phyloP scores from a whole-genome alignment of 495 filamentous ascomycete genomes.

The Aspergillus asperescens region DNA sequence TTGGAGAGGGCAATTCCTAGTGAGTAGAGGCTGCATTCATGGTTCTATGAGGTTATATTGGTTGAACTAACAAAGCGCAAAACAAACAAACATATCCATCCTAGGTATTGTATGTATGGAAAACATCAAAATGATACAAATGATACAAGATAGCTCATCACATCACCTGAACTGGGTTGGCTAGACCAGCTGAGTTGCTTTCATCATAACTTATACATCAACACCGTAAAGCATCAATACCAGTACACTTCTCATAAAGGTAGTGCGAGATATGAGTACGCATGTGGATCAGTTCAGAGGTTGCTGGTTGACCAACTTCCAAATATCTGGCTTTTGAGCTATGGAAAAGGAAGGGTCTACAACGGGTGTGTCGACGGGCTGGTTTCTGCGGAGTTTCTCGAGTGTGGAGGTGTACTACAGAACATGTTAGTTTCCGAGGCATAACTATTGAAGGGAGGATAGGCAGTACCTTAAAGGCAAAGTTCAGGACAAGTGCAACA shows the following conservation, averaged over 20 bases:
- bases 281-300: neutral
- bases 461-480: slow-evolving; percentile 69
- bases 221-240: neutral
- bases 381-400: slow-evolving; percentile 18
- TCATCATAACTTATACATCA: too few species aligned
- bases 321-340: slow-evolving; percentile 13
- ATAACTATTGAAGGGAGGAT: neutral
- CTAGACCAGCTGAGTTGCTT: too few species aligned
- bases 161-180: too few species aligned
- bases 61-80: neutral
- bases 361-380: slow-evolving; percentile 12
- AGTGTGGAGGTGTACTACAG: slow-evolving; percentile 38
- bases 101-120: too few species aligned
- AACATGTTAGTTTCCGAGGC: slow-evolving; percentile 15
- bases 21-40: slow-evolving; percentile 6
- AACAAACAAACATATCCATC: too few species aligned
- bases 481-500: slow-evolving; percentile 77
- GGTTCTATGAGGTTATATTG: neutral
- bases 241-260: neutral
- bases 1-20: neutral
- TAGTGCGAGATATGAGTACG: neutral
- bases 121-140: too few species aligned
- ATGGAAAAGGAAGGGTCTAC: slow-evolving; percentile 15
- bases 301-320: slow-evolving; percentile 13
- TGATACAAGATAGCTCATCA: too few species aligned